Base-by-base conservation (phyloP, 75 land plant species). In the Adiantum capillusveneris region DNA sequence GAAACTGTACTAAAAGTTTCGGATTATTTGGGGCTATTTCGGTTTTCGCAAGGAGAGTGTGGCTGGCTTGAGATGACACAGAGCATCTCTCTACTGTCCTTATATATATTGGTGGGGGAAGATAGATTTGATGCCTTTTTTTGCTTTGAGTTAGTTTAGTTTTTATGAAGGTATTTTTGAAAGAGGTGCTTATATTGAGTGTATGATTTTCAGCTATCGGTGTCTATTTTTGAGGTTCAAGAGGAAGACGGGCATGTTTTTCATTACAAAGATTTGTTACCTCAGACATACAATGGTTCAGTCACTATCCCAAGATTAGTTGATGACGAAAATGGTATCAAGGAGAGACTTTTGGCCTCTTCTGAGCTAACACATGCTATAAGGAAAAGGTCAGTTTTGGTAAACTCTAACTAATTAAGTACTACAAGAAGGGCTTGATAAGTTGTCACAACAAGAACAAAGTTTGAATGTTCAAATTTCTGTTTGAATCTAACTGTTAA, bases 31-130 rank as follows among this genome's bases (percentile, higher is more conserved):
- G 99, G 99, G 22, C 55, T 95, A 0, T 89, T 66, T 66, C 80
- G 78, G 65, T 29, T 78, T 34, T 75, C 84, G 30, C 49, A 25
- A 28, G 27, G 43, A 18, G 62, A 72, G 52, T 29, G 54, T 2
- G 81, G 79, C 25, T 86, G 91, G 91, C 80, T 76, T 50, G 78
- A 86, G 74, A 50, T 67, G 45, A 65, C 76, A 64, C 85, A 75
- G 41, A 73, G 65, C 26, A 31, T 80, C 49, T 79, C 99, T 55
- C 84, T 95, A 28, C 31, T 90, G 27, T 50, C 84, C 7, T 79
- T 86, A 54, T 95, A 68, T 69, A 75, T 81, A 31, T 67, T 84
- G 96, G 99, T 95, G 81, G 58, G 43, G 28, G 25, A 11, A 22
- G 6, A 24, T 53, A 2, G n/a, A n/a, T n/a, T n/a, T n/a, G n/a